A percentile compares a stretch with the other conserved stretches of the same genome.
phyloP scores from a whole-genome alignment of 2,329 filamentous ascomycete genomes.

The Penicillium sp. region DNA sequence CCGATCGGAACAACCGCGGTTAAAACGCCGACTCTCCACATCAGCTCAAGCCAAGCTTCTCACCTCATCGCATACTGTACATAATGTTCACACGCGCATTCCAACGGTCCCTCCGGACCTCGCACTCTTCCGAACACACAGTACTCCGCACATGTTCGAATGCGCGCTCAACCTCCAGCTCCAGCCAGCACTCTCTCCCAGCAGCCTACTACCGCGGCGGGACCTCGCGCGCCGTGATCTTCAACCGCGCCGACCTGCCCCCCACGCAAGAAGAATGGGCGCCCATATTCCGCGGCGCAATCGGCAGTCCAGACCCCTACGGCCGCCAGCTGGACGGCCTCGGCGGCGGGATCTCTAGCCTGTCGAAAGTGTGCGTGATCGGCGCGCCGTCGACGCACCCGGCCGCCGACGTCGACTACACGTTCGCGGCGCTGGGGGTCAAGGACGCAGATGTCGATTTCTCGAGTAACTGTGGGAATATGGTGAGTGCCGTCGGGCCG shows the following conservation, averaged over 20 bases:
- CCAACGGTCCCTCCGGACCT: background rate
- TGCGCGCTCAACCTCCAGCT: background rate
- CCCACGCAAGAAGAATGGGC: constrained; percentile 52
- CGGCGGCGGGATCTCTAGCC: constrained; percentile 70
- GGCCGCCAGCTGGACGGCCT: constrained; percentile 75
- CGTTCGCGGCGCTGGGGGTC: constrained; percentile 72
- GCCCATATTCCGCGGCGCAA: constrained; percentile 61
- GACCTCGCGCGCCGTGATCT: constrained; percentile 70
- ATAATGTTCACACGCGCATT: background rate
- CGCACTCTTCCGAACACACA: background rate
- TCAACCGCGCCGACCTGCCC: constrained; percentile 60
- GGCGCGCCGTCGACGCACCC: constrained; percentile 51
- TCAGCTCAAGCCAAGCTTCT: background rate
- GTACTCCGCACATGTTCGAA: background rate
- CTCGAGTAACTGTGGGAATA: constrained; percentile 77
- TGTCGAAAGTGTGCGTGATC: constrained; percentile 74
- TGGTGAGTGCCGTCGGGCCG: constrained; percentile 70
- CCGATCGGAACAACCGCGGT: background rate
- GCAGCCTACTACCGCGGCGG: constrained; percentile 70
- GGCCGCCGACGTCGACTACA: constrained; percentile 69
- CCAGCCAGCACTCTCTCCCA: constrained; percentile 43
- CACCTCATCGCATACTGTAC: background rate
- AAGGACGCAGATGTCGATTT: constrained; percentile 65
- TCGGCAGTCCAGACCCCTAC: constrained; percentile 69
- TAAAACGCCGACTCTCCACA: background rate